Evolutionary conservation across 1,284 basidiomycete species (phyloP).

Genomic region (Stygiomarasmius scandens): DNA sequence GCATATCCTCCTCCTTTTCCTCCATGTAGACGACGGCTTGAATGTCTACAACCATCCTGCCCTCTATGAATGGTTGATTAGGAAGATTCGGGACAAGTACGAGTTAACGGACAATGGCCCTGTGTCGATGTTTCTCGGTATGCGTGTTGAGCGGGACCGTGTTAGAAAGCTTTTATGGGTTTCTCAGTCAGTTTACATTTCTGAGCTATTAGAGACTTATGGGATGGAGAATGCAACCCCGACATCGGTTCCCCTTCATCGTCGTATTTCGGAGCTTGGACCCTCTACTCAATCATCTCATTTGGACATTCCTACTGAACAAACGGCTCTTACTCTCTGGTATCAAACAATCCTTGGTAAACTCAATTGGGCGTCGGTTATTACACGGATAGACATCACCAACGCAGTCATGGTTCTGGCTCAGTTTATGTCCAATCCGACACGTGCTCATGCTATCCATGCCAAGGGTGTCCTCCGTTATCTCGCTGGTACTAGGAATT

Average conservation of each 20-base stretch:
- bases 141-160: background rate
- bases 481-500: background rate
- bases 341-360: background rate
- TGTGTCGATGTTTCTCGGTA: background rate
- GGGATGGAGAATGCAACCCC: slow-evolving; percentile 19
- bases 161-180: background rate
- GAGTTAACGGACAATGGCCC: background rate
- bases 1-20: background rate
- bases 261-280: background rate
- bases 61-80: background rate
- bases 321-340: too few relatives aligned
- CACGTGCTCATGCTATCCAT: background rate
- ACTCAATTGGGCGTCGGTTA: background rate
- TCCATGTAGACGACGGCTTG: background rate
- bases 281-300: too few relatives aligned
- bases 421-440: background rate
- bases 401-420: background rate
- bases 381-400: slow-evolving; percentile 5
- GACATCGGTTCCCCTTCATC: background rate
- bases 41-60: background rate
- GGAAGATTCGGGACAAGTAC: background rate
- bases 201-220: slow-evolving; percentile 6
- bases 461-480: background rate
- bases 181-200: slow-evolving; percentile 2
- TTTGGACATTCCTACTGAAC: too few relatives aligned